Evolutionary conservation across 139 green algal genomes (phyloP), one percentile per base, ranked within the genome.

Genomic region (Tetradesmus obliquus): DNA sequence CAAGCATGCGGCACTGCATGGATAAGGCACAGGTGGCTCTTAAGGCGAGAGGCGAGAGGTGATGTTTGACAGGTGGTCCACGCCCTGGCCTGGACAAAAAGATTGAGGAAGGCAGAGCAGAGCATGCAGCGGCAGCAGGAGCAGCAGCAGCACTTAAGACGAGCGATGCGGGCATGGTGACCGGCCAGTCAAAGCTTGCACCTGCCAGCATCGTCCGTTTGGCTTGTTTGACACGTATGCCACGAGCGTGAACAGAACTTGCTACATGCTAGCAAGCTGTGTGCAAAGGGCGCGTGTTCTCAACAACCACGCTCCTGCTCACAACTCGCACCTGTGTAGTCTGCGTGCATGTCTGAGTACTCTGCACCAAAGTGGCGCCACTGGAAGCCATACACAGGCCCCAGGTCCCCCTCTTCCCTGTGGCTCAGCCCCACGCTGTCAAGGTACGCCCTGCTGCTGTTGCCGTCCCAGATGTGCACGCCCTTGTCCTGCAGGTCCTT

Each of bases 341-440:
- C 97, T n/a, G 97, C 94, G 90, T 99, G 97, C 97, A 99, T 99
- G 96, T 99, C 94, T 10, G 82, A 95, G 95, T 99, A 99, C 83
- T 97, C 89, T 2, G 98, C 98, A 9, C 98, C 98, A 96, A 99
- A 99, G 94, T 99, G 98, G 13, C 98, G 95, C 98, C 98, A 99
- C 96, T 99, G 98, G 94, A 99, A 99, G 93, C 98, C 98, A 86
- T 99, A 99, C 74, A 99, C 98, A 0, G 98, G 98, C 3, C 98
- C 98, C 79, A 99, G 94, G 92, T 99, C 98, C 4, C 96, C 96
- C 86, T 98, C 98, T 92, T 99, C 98, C 74, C 88, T 91, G 88
- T 91, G 88, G 13, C 32, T 19, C n/a, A 91, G 88, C 1, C 88
- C 88, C 74, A 69, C 45, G 8, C 5, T 5, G 58, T 91, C 88